Evolutionary conservation across 1,284 basidiomycete species (phyloP), one percentile per base, ranked within the genome.

Genomic region (Exobasidium cylindrosporum): DNA sequence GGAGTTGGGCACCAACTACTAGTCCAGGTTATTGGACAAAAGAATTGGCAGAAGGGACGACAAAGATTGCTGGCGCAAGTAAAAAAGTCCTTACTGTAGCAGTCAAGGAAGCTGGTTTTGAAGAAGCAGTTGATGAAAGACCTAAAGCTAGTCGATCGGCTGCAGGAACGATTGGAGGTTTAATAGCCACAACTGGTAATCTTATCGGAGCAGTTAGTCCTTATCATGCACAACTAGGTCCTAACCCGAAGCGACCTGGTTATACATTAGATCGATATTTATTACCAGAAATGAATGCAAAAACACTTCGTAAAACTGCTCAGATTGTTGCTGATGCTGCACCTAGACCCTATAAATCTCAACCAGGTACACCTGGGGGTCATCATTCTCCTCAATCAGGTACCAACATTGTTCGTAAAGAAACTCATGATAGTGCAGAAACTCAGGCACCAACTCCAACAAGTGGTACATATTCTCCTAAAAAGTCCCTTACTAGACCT

Each of bases 101-200:
- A 28, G 75, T 69, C 11, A 68, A 62, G 54, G 77, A 80, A 59
- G 67, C 68, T 14, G 77, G 74, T 17, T 28, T 61, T 35, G 70
- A 76, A 31, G 66, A 72, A 23, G 70, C 69, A 14, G 66, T 73
- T 46, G 66, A 71, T 54, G 79, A 83, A 65, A 71, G 84, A n/a
- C 87, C 86, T 3, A 81, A 84, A 43, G 82, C 83, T 1, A 83
- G 86, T 7, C 81, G 84, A 52, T 85, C 82, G 61, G 84, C 83
- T 5, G 89, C 84, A 0, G 89, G 89, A 3, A 88, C 88, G 0
- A 86, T 90, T 69, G 89, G 88, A 11, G 85, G 87, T 5, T 83
- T 91, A 50, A 86, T 91, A 45, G 86, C 88, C 26, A 87, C 85
- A 64, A 87, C 89, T 0, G 87, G 86, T 1, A 88, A 87, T 83